Evolutionary conservation across 2,329 filamentous ascomycete species (phyloP), one percentile per base, ranked within the genome.

Genomic region (Didymella arachidicola): DNA sequence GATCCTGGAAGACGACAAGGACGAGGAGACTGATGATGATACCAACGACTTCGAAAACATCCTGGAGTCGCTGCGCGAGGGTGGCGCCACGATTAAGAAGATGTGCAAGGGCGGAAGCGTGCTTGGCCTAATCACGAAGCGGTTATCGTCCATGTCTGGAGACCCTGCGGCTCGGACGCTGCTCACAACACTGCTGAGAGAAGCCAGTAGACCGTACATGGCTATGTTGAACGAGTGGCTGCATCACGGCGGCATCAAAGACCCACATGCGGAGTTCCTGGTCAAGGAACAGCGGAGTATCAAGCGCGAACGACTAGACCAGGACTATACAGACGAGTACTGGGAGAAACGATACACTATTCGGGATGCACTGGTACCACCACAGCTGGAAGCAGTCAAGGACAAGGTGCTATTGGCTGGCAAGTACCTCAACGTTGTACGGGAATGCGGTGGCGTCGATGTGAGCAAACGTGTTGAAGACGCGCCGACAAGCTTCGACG

Each of bases 311-410:
- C 86, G 91, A 59, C 81, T 99, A 2, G 93, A 98, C 72, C 89
- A 97, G 73, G 95, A 99, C 76, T 99, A 98, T 72, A 99, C 94
- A 0, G 95, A 99, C 75, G 95, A 99, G 72, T 99, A 99, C 77
- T 99, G 95, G 95, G 95, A 99, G 76, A 92, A 96, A 72, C 86
- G 95, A 63, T 99, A 99, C 74, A 98, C 95, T 4, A 90, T 99
- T 62, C 89, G 95, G 59, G 92, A 97, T 61, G 88, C 92, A 47
- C 91, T 97, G 60, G 89, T 98, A 1, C 95, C 95, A 3, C 93
- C 94, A 8, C 95, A 99, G 73, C 85, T 99, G 4, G 90, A 95
- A 73, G 88, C 86, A 27, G 90, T 98, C 66, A 95, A 95, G 74
- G 93, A 96, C 67, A 97, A 97, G 77, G 94, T 98, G 1, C 83